These are phyloP conservation scores for Nicotiana noctiflora DNA, from an alignment of 257 asterid species.

Conservation along the genomic window DNA sequence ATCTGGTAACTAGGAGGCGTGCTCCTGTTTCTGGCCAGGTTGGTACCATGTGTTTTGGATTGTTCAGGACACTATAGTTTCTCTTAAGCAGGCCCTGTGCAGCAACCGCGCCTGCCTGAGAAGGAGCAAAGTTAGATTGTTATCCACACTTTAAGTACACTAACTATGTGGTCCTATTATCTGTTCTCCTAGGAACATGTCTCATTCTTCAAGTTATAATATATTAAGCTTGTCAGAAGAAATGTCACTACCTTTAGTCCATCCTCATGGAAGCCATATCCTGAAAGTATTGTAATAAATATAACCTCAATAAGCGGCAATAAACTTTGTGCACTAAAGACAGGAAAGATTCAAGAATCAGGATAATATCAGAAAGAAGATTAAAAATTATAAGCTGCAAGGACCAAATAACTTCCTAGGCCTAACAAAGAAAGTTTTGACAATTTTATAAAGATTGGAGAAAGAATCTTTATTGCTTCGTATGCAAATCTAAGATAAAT, in stretches of 20 bases:
- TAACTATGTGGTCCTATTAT: no score
- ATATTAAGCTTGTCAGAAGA: not conserved
- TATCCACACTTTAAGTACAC: not conserved
- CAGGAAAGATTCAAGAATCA: no score
- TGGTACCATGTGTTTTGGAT: slow-evolving; percentile 68
- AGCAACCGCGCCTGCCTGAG: slow-evolving; percentile 74
- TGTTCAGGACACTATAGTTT: slow-evolving; percentile 23
- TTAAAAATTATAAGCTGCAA: no score
- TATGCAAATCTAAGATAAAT: no score
- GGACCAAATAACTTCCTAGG: no score
- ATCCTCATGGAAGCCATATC: slow-evolving; percentile 78
- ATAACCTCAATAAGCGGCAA: not conserved
- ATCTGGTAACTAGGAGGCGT: slow-evolving; percentile 59
- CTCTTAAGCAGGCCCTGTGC: slow-evolving; percentile 51
- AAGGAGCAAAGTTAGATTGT: not conserved
- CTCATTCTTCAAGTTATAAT: not conserved
- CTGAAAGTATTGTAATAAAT: slow-evolving; percentile 24
- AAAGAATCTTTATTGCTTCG: no score
- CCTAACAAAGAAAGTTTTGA: no score
- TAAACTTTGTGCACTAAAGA: not conserved
- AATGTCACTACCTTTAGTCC: slow-evolving; percentile 52
- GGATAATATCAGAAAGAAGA: no score
- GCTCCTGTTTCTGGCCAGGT: slow-evolving; percentile 84
- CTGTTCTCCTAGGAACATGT: not conserved
- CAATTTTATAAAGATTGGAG: no score